These are phyloP conservation scores for Centella asiatica DNA, from an alignment of 129 eudicot species.

Conservation along the genomic window DNA sequence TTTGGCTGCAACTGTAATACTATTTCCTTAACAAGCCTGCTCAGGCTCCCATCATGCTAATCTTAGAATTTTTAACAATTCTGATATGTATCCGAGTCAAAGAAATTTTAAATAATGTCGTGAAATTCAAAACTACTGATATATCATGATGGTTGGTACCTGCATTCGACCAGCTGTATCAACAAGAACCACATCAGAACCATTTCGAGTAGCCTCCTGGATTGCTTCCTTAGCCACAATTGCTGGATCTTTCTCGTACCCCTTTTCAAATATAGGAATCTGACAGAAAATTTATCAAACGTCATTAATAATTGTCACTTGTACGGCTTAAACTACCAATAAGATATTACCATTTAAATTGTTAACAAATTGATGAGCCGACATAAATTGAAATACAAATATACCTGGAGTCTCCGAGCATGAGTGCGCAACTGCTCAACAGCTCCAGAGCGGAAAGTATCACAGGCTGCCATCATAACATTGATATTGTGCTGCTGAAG, in stretches of 20 bases:
- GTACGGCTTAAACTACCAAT: too few species aligned
- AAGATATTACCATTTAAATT: too few species aligned
- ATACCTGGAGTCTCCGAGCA: slow-evolving; percentile 95
- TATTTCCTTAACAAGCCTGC: not conserved
- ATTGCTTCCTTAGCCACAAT: slow-evolving; percentile 97
- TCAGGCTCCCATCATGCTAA: not conserved
- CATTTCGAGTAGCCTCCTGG: slow-evolving; percentile 78
- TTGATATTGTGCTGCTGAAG: slow-evolving; percentile 79
- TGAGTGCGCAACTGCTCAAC: slow-evolving; percentile 98
- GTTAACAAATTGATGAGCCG: too few species aligned
- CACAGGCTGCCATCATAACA: slow-evolving; percentile 99
- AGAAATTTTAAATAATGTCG: not conserved
- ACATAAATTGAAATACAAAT: too few species aligned
- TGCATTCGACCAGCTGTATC: slow-evolving; percentile 99
- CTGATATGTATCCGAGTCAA: not conserved
- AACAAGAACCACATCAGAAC: slow-evolving; percentile 94
- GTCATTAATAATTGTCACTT: not conserved
- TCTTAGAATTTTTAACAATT: not conserved
- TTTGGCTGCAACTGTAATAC: too few species aligned
- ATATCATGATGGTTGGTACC: slow-evolving; percentile 34
- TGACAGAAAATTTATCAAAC: slow-evolving; percentile 16
- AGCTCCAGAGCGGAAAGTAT: slow-evolving; percentile 96
- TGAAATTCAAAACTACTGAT: too few species aligned
- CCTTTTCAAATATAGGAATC: slow-evolving; percentile 98
- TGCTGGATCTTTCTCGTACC: slow-evolving; percentile 96